phyloP scores from a whole-genome alignment of 257 asterid genomes.

The Nicotiana paniculata region DNA sequence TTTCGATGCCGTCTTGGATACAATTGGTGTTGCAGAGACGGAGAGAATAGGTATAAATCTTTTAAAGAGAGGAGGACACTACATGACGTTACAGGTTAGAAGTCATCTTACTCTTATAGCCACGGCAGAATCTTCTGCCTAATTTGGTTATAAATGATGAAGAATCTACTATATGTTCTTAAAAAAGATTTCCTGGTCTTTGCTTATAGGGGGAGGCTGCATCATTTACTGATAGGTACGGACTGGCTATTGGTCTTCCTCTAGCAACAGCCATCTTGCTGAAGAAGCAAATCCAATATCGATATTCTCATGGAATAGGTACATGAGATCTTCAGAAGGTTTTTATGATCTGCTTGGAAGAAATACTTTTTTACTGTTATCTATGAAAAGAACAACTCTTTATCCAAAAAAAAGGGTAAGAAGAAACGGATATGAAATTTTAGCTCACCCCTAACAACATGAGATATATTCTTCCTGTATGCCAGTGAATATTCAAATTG shows the following conservation, averaged over 20 bases:
- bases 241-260: conserved; percentile 73
- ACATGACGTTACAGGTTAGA: conserved; percentile 93
- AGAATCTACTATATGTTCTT: not conserved
- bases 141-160: not conserved
- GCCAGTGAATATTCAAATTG: not conserved
- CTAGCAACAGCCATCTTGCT: conserved; percentile 55
- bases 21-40: conserved; percentile 81
- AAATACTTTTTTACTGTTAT: not conserved
- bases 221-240: conserved; percentile 67
- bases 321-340: not conserved
- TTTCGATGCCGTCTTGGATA: conserved; percentile 93
- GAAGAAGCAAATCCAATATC: conserved; percentile 74
- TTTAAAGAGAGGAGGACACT: conserved; percentile 90
- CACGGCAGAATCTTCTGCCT: not conserved
- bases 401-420: not conserved
- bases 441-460: not conserved
- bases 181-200: not conserved
- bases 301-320: conserved; percentile 89
- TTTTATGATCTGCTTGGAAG: not conserved
- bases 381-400: not conserved
- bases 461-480: not conserved
- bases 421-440: not conserved
- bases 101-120: not conserved
- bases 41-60: conserved; percentile 68
- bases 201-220: conserved; percentile 85